A percentile compares a stretch with the other conserved stretches of the same genome.
These are phyloP conservation scores for Flaveria floridana DNA, from an alignment of 140 eudicot species.

Conservation along the genomic window DNA sequence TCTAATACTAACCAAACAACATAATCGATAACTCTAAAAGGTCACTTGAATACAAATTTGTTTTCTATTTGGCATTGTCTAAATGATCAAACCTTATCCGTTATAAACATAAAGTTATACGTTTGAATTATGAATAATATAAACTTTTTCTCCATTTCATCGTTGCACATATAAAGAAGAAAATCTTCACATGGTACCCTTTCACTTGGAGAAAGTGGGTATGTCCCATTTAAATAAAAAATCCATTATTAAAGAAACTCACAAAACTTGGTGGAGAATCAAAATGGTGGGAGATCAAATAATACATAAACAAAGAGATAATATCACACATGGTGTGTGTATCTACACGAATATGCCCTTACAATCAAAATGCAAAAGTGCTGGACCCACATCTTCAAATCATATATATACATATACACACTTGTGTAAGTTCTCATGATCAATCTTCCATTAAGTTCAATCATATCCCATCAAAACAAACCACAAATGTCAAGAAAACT, in stretches of 20 bases:
- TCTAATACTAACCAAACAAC: not conserved
- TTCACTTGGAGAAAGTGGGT: conserved; percentile 36
- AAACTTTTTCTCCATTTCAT: too few relatives aligned
- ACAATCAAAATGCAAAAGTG: conserved; percentile 1
- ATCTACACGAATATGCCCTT: not conserved
- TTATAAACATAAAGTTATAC: too few relatives aligned
- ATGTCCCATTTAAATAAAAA: conserved; percentile 36
- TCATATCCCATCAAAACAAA: not conserved
- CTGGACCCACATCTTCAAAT: not conserved
- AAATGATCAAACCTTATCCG: not conserved
- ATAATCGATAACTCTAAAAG: not conserved
- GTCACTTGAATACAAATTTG: not conserved
- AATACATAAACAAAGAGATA: not conserved
- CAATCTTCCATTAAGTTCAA: conserved; percentile 2
- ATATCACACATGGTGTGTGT: conserved; percentile 17
- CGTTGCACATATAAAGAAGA: not conserved
- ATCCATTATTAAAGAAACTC: conserved; percentile 29
- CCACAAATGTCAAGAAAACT: conserved; percentile 43
- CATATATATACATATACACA: conserved; percentile 22
- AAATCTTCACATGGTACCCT: conserved; percentile 26
- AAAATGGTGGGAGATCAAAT: conserved; percentile 16
- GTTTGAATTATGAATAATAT: too few relatives aligned
- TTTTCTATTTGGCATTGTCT: not conserved
- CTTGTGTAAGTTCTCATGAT: not conserved
- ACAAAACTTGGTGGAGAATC: conserved; percentile 40